Conservation (phyloP, 2,329 filamentous ascomycete genomes). For the Arthrinium puccinioides region DNA sequence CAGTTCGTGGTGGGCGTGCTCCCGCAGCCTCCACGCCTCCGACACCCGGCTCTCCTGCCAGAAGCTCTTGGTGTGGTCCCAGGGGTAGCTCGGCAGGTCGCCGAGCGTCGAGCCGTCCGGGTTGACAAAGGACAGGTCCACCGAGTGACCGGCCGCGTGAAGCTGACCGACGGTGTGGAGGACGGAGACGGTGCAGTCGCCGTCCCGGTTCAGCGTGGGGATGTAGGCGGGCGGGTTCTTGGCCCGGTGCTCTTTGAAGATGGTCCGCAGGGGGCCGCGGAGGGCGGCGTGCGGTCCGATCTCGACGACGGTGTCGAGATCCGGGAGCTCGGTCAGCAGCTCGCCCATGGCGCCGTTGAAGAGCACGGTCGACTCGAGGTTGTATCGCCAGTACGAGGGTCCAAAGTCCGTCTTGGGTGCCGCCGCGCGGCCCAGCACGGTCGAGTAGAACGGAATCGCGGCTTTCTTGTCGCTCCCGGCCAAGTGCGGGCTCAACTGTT, state of each 20-base stretch:
- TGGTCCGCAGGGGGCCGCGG: neutral
- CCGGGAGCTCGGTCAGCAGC: neutral
- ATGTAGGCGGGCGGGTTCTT: neutral
- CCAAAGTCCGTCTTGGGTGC: neutral
- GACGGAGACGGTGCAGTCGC: neutral
- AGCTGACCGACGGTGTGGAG: neutral
- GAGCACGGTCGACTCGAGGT: slow-evolving; percentile 2
- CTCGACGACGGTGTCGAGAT: slow-evolving; percentile 7
- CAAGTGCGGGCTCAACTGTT: neutral
- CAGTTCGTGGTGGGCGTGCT: neutral
- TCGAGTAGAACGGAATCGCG: neutral
- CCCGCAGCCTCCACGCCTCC: neutral
- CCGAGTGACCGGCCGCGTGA: too few relatives aligned
- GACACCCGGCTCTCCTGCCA: neutral
- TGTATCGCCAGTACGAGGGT: slow-evolving; percentile 1
- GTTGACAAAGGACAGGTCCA: slow-evolving; percentile 5
- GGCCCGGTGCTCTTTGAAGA: neutral
- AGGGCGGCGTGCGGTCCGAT: neutral
- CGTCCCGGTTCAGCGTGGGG: neutral
- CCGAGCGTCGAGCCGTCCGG: neutral
- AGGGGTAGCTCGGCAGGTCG: neutral
- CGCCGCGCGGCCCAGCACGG: neutral
- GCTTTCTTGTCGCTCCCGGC: neutral
- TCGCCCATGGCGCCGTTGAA: neutral
- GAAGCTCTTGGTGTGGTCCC: neutral